Percentiles rank a stretch among this genome's conserved stretches.
Evolutionary conservation across 2,329 filamentous ascomycete genomes (phyloP).

Genomic region (Claviceps cyperi): DNA sequence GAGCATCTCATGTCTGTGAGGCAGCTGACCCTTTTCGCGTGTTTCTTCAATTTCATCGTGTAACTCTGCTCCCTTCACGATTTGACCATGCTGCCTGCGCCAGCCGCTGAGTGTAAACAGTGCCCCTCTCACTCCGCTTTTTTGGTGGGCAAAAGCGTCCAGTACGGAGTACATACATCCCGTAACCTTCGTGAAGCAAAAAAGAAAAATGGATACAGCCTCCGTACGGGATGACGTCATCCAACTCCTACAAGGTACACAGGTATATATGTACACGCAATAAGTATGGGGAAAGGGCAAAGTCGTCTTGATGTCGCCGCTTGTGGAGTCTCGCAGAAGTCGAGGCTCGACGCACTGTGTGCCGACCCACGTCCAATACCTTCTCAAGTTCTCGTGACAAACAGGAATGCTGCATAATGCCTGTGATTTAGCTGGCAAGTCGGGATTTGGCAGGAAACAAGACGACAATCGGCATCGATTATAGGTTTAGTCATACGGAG

Average conservation of each 20-base stretch:
- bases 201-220: background rate
- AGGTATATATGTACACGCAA: no score
- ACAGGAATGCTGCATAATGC: background rate
- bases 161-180: no score
- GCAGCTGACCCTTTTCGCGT: background rate
- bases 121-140: no score
- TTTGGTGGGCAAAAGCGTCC: no score
- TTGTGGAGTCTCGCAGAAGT: background rate
- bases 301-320: background rate
- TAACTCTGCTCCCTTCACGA: no score
- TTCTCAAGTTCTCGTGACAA: background rate
- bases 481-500: no score
- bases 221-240: constrained; percentile 2
- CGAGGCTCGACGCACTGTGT: constrained; percentile 1
- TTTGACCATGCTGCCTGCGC: no score
- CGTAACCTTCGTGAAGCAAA: background rate
- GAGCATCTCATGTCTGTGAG: background rate
- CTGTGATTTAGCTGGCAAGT: background rate
- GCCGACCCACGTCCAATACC: background rate
- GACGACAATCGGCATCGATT: background rate
- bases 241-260: no score
- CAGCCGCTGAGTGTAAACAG: no score
- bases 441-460: background rate
- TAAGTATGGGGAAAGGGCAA: background rate
- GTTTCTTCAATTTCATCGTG: no score